Conservation (phyloP, 140 eudicot species). For the Ambrosia hybrid region DNA sequence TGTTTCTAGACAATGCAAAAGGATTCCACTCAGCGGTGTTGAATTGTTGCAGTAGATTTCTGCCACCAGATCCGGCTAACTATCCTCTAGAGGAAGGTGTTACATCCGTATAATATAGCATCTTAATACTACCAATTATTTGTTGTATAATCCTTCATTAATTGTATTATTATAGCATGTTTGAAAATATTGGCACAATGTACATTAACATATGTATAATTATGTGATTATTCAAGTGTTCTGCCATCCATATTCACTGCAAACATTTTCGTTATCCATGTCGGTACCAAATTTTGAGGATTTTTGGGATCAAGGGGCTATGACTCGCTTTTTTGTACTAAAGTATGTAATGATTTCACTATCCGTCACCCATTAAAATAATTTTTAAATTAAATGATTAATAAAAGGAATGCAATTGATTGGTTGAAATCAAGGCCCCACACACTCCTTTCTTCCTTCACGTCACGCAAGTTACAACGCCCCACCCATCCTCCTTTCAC, state of each 20-base stretch:
- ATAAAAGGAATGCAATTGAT: too few species aligned
- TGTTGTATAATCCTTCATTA: not conserved
- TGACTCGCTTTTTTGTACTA: too few species aligned
- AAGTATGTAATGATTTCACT: too few species aligned
- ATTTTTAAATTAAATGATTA: too few species aligned
- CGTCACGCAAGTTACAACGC: too few species aligned
- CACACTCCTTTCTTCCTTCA: too few species aligned
- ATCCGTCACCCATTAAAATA: too few species aligned
- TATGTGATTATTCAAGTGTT: not conserved
- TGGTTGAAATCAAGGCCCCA: too few species aligned
- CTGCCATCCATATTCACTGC: not conserved
- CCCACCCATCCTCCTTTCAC: too few species aligned
- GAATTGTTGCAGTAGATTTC: constrained; percentile 67
- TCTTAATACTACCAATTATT: constrained; percentile 6
- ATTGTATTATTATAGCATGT: not conserved
- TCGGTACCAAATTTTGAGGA: too few species aligned
- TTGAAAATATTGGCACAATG: constrained; percentile 14
- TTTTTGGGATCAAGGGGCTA: too few species aligned
- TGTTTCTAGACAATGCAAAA: constrained; percentile 72
- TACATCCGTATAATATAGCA: constrained; percentile 49
- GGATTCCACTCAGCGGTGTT: constrained; percentile 86
- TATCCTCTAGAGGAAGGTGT: constrained; percentile 72
- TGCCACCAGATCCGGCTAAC: constrained; percentile 47
- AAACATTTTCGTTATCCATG: not conserved
- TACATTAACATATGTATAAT: not conserved